These are phyloP conservation scores for Ceratocystis variospora DNA, from an alignment of 2,329 filamentous ascomycete species.

Conservation along the genomic window DNA sequence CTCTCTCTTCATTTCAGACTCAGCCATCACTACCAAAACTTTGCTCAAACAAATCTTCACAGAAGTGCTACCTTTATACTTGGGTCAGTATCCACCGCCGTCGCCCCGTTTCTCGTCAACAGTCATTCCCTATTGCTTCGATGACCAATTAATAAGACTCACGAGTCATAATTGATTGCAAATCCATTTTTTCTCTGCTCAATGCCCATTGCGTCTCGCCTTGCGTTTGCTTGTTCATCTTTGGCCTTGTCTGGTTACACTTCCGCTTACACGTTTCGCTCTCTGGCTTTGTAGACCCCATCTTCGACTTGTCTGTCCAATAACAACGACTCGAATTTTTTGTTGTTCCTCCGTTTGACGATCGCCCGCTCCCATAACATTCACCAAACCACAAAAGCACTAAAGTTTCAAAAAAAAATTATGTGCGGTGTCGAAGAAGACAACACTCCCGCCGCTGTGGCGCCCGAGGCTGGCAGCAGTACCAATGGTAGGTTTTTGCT, in stretches of 20 bases:
- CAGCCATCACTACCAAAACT: not conserved
- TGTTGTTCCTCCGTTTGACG: not conserved
- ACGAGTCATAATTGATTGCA: not conserved
- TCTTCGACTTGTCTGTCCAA: conserved; percentile 4
- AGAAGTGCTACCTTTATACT: not conserved
- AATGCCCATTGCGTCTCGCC: not conserved
- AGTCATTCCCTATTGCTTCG: not conserved
- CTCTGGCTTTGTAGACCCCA: conserved; percentile 6
- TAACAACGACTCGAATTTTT: conserved; percentile 7
- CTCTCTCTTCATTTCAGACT: not conserved
- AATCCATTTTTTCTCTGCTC: not conserved
- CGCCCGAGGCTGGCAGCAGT: conserved; percentile 3
- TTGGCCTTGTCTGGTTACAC: not conserved
- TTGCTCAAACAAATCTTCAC: not conserved
- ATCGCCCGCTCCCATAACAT: not conserved
- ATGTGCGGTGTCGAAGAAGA: conserved; percentile 19
- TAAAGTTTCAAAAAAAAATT: not conserved
- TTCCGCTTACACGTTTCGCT: conserved; percentile 11
- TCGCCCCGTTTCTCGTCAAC: not conserved
- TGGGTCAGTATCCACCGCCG: not conserved
- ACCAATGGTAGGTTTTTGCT: conserved; percentile 12
- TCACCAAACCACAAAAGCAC: too few species aligned
- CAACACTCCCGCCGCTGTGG: conserved; percentile 14
- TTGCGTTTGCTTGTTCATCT: not conserved
- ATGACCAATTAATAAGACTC: not conserved